Evolutionary conservation across 2,329 filamentous ascomycete species (phyloP), one percentile per base, ranked within the genome.

Genomic region (Zasmidium angulare): DNA sequence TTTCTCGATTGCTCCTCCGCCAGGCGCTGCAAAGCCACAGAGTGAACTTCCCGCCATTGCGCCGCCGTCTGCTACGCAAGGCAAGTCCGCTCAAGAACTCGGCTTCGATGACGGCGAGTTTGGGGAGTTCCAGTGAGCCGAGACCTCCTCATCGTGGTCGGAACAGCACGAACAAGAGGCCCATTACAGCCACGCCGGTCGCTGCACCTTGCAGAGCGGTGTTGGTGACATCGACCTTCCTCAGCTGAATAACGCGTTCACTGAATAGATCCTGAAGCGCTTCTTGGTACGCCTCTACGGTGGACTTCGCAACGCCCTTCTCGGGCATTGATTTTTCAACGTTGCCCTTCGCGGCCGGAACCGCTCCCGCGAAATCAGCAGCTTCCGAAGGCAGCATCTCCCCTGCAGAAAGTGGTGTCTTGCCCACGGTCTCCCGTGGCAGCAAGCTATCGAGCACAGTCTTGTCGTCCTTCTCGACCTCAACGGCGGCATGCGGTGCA

Each of bases 51-150:
- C 50, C 10, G 19, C 88, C 11, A 81, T 93, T 63, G 84, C 87
- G 46, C 89, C 89, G 46, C 89, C 89, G 21, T 88, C 87, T 1
- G 63, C 48, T 10, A 51, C 56, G 2, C 51, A 63, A 1, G 64
- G 65, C 1, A 71, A 74, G 69, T 58, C 75, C 46, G 78, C 79
- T 17, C 73, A 87, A 70, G 87, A 91, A 59, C 70, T 93, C 64
- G 90, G 90, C 0, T 95, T 95, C 68, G 91, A 96, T 69, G 90
- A 96, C 72, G 91, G 91, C 1, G 89, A 93, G 71, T 93, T 92
- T 82, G 91, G 90, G 20, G 91, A 96, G 76, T 96, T 96, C 77
- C 81, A 84, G 69, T 83, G 67, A 74, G 48, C 22, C 12, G 48
- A 26, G 7, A 7, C 9, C n/a, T 9, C 9, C 50, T 69, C 60